Evolutionary conservation across 2,329 filamentous ascomycete genomes (phyloP), one percentile per base, ranked within the genome.

Genomic region (Bipolaris oryzae): DNA sequence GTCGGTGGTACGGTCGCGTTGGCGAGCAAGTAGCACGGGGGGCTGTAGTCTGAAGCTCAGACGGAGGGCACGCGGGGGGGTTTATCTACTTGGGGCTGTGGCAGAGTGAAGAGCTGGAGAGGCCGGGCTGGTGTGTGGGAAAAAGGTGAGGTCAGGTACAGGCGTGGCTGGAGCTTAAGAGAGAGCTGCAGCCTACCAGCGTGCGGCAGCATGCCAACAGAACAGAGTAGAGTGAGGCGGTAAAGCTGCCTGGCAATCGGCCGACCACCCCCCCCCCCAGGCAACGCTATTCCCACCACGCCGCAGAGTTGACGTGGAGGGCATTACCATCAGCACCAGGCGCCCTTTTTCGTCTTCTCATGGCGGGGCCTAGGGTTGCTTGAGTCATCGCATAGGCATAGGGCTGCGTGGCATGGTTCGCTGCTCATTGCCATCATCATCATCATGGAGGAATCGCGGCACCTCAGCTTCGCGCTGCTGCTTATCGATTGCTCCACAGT

Each of bases 141-240:
- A 18, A 18, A 53, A 48, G 37, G 44, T 13, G 28, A 53, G 43
- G 37, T 28, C 53, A 60, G 49, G 52, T 31, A 61, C 60, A 62
- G 62, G 51, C 63, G 64, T 64, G 66, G 66, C 62, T 68, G 63
- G 62, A 57, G 54, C 55, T 61, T 57, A 56, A 60, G 23, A 62
- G 49, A 64, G 39, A 25, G 53, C 55, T 53, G 64, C 61, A 66
- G 64, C 62, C 58, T 65, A 60, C 64, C 63, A 63, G 61, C 49
- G 35, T 61, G 56, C 53, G 52, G 60, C 54, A 63, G 56, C 50
- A 57, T 53, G 52, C 52, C 57, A 44, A 44, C 33, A 53, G 43
- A 44, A 50, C 37, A 54, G 25, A 28, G 25, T 50, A 61, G 52
- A 69, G 58, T 69, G 66, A 69, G 66, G 66, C 67, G 67, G 62